Conservation (phyloP, 345 rosid species). For the Euclidium syriacum region DNA sequence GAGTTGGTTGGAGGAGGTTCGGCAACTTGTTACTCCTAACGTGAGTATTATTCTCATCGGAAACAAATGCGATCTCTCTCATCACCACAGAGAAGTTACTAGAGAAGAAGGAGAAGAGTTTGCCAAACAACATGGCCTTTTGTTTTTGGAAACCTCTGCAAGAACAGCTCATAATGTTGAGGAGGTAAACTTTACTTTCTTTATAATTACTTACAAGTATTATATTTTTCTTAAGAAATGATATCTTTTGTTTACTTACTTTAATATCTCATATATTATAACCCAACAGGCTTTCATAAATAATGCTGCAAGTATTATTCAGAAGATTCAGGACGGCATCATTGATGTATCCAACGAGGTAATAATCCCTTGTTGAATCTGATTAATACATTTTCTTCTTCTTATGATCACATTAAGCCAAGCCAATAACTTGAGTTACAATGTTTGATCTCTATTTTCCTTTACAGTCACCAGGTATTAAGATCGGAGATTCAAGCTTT, state of each 20-base stretch:
- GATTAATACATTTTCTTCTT: too few species aligned
- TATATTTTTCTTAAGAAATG: too few species aligned
- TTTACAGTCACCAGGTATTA: slow-evolving; percentile 84
- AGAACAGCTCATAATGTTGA: slow-evolving; percentile 98
- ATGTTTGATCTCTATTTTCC: too few species aligned
- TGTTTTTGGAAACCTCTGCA: slow-evolving; percentile 95
- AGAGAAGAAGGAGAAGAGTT: slow-evolving; percentile 98
- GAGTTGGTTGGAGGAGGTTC: slow-evolving; percentile 96
- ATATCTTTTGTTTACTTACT: too few species aligned
- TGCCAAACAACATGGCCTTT: slow-evolving; percentile 87
- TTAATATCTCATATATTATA: background rate
- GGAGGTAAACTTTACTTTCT: slow-evolving; percentile 47
- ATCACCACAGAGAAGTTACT: slow-evolving; percentile 88
- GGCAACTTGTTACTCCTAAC: slow-evolving; percentile 97
- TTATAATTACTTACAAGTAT: too few species aligned
- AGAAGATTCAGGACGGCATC: slow-evolving; percentile 82
- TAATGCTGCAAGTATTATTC: slow-evolving; percentile 87
- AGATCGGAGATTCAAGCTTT: slow-evolving; percentile 73
- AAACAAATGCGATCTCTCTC: slow-evolving; percentile 86
- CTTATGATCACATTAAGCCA: too few species aligned
- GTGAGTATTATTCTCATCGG: slow-evolving; percentile 94
- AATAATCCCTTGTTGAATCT: background rate
- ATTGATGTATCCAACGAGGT: slow-evolving; percentile 93
- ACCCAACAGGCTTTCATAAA: slow-evolving; percentile 80
- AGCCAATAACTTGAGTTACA: too few species aligned